Conservation (phyloP, 164 flowering plant genomes). For the Cinnamomum chago region DNA sequence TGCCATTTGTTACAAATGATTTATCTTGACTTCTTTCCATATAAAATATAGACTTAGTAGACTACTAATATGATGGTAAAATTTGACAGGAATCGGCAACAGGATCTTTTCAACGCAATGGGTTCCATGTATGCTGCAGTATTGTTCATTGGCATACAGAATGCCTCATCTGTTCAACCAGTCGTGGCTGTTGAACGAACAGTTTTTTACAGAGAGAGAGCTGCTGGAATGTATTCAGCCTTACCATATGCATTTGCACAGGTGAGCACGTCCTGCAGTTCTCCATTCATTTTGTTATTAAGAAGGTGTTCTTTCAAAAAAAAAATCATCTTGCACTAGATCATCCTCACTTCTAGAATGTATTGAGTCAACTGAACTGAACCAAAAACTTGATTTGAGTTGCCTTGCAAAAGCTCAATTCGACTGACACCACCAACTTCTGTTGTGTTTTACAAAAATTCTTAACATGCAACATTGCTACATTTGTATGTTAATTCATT, state of each 20-base stretch:
- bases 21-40: not conserved
- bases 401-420: not conserved
- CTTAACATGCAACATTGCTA: too few relatives aligned
- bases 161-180: conserved; percentile 29
- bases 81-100: conserved; percentile 14
- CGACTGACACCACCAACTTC: not conserved
- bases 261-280: conserved; percentile 8
- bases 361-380: not conserved
- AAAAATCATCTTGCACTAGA: not conserved
- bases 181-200: conserved; percentile 32
- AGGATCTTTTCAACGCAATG: conserved; percentile 24
- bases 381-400: too few relatives aligned
- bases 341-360: not conserved
- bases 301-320: not conserved
- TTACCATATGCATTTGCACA: conserved; percentile 38
- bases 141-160: conserved; percentile 22
- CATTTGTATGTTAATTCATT: too few relatives aligned
- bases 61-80: not conserved
- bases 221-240: too few relatives aligned
- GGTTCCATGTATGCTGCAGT: conserved; percentile 31
- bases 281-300: not conserved
- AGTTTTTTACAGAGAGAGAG: conserved; percentile 35
- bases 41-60: not conserved
- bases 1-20: not conserved
- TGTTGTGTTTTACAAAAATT: too few relatives aligned